Evolutionary conservation across 257 asterid genomes (phyloP), one percentile per base, ranked within the genome.

Genomic region (Gynochthodes officinalis): DNA sequence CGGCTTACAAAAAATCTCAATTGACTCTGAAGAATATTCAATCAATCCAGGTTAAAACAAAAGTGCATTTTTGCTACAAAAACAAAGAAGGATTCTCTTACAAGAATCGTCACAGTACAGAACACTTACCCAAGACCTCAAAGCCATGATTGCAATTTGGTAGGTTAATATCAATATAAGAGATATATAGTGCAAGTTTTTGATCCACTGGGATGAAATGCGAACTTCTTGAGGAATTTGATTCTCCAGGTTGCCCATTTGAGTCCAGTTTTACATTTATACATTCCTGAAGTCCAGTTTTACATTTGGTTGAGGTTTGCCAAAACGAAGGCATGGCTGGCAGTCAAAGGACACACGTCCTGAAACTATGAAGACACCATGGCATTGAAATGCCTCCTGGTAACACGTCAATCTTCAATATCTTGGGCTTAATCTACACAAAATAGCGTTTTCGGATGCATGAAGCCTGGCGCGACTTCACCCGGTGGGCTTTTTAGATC

Each of bases 41-140:
- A 18, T 0, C 40, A 18, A 62, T 18, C 14, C 1, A 62, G 6
- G 13, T 7, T 33, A 13, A 33, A 62, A 35, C 2, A 28, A 19
- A 50, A 19, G 10, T 42, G 48, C 48, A n/a, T n/a, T n/a, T n/a
- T n/a, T n/a, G n/a, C n/a, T n/a, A n/a, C n/a, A n/a, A n/a, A n/a
- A n/a, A n/a, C n/a, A n/a, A n/a, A n/a, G n/a, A n/a, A n/a, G n/a
- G n/a, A n/a, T n/a, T n/a, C n/a, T n/a, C n/a, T n/a, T n/a, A n/a
- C n/a, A n/a, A n/a, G n/a, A n/a, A n/a, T n/a, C n/a, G n/a, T n/a
- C n/a, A n/a, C n/a, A n/a, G n/a, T n/a, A 30, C 15, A 13, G 30
- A 35, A 33, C 23, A 35, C 67, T 63, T 37, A 63, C 68, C 0
- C 30, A 63, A 63, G 68, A 19, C 43, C 68, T 63, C 49, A 63